Conservation (phyloP, 2,329 filamentous ascomycete species). For the Phoma herbarum region DNA sequence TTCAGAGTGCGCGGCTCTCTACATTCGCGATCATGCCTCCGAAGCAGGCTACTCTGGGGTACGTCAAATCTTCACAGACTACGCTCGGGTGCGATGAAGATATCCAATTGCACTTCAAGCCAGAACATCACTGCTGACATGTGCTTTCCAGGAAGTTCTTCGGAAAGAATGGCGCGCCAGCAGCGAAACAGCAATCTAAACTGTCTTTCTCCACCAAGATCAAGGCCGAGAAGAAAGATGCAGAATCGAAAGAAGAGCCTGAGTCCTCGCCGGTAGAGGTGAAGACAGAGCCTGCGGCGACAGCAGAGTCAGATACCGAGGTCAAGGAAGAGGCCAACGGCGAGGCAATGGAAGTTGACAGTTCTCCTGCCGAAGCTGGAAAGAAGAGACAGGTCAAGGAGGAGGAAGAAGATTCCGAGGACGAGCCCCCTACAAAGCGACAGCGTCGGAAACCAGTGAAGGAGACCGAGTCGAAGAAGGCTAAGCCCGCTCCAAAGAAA, state of each 20-base stretch:
- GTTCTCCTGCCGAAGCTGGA: slow-evolving; percentile 26
- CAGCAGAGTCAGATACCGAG: slow-evolving; percentile 28
- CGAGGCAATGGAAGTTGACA: slow-evolving; percentile 39
- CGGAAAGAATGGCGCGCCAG: slow-evolving; percentile 68
- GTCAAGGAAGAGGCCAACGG: slow-evolving; percentile 32
- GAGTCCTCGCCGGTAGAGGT: slow-evolving; percentile 30
- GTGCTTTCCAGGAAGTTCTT: slow-evolving; percentile 79
- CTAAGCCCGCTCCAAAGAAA: slow-evolving; percentile 24
- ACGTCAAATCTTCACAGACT: slow-evolving; percentile 77
- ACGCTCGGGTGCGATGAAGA: slow-evolving; percentile 71
- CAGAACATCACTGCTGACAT: slow-evolving; percentile 20
- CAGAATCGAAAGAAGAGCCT: slow-evolving; percentile 30
- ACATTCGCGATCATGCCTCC: slow-evolving; percentile 54
- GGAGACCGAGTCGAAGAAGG: slow-evolving; percentile 24
- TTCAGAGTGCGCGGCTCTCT: slow-evolving; percentile 8
- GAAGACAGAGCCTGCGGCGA: slow-evolving; percentile 27
- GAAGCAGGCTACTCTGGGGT: slow-evolving; percentile 88
- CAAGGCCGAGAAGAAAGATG: slow-evolving; percentile 53
- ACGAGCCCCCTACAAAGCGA: slow-evolving; percentile 49
- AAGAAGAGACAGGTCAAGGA: slow-evolving; percentile 41
- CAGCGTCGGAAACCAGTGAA: slow-evolving; percentile 44
- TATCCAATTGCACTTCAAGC: neutral
- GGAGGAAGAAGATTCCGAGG: slow-evolving; percentile 47
- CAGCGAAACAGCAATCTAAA: slow-evolving; percentile 77
- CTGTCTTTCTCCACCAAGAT: slow-evolving; percentile 72